These are phyloP conservation scores for Nothopassalora personata DNA, from an alignment of 2,329 filamentous ascomycete genomes.

Conservation along the genomic window DNA sequence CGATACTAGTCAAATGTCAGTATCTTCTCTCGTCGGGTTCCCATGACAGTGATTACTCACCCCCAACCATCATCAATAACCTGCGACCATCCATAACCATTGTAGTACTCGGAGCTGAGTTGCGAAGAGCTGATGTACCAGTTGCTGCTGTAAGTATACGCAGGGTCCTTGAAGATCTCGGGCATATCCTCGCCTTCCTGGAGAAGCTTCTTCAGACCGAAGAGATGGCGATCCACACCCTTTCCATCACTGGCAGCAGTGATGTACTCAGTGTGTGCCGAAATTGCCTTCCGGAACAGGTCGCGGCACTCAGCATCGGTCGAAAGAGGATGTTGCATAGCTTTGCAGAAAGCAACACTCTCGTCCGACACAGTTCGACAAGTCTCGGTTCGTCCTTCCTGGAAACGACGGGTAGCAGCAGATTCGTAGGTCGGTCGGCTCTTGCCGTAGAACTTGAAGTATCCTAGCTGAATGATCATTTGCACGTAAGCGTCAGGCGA, in stretches of 20 bases:
- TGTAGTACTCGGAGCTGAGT: slow-evolving; percentile 94
- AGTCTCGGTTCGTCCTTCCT: slow-evolving; percentile 92
- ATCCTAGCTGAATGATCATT: slow-evolving; percentile 97
- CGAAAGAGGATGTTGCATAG: slow-evolving; percentile 67
- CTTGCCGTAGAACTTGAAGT: slow-evolving; percentile 98
- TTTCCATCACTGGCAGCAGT: slow-evolving; percentile 81
- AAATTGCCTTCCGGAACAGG: slow-evolving; percentile 75
- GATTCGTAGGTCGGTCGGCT: slow-evolving; percentile 98
- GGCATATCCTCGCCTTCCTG: slow-evolving; percentile 75
- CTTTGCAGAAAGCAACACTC: slow-evolving; percentile 80
- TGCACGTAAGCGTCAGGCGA: slow-evolving; percentile 96
- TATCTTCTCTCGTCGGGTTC: neutral
- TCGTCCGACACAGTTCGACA: slow-evolving; percentile 90
- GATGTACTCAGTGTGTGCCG: slow-evolving; percentile 86
- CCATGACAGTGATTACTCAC: slow-evolving; percentile 24
- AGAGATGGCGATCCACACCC: slow-evolving; percentile 94
- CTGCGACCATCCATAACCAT: slow-evolving; percentile 98
- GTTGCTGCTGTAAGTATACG: slow-evolving; percentile 73
- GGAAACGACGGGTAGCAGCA: slow-evolving; percentile 88
- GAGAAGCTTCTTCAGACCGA: slow-evolving; percentile 88
- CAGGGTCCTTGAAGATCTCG: slow-evolving; percentile 78
- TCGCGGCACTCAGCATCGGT: slow-evolving; percentile 62
- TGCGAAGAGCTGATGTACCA: slow-evolving; percentile 91
- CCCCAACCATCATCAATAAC: slow-evolving; percentile 94
- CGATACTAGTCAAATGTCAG: slow-evolving; percentile 53